Evolutionary conservation across 148 eudicot genomes (phyloP).

Genomic region (Bassia scoparia): DNA sequence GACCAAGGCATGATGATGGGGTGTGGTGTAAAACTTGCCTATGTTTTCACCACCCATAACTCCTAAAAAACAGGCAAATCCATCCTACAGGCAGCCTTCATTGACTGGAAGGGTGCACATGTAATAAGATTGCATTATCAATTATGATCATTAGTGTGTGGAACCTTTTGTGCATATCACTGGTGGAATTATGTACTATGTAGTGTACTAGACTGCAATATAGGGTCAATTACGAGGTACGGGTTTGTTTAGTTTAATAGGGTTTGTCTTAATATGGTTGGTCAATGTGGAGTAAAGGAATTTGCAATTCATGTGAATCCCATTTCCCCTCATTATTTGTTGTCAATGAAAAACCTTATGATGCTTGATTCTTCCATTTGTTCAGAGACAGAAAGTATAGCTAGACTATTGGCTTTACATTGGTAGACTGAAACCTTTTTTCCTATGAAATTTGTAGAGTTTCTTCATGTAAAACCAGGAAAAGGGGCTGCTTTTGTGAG

Average conservation of each 20-base stretch:
- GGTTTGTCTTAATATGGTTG: too few relatives aligned
- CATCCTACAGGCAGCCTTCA: background rate
- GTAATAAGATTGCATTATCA: background rate
- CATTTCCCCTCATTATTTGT: background rate
- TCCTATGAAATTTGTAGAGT: conserved; percentile 43
- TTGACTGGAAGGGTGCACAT: background rate
- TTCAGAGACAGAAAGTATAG: background rate
- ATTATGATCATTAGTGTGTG: background rate
- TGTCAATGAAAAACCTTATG: background rate
- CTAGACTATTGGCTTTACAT: background rate
- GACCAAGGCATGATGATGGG: background rate
- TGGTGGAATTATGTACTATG: background rate
- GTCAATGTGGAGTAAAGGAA: too few relatives aligned
- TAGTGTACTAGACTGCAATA: background rate
- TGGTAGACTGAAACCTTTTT: background rate
- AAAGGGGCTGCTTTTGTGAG: conserved; percentile 99
- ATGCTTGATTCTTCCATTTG: conserved; percentile 9
- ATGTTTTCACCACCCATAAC: background rate
- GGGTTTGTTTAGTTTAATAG: background rate
- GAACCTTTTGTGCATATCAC: background rate
- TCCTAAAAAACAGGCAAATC: background rate
- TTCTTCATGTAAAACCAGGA: conserved; percentile 97
- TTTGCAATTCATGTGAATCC: background rate
- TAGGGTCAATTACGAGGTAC: background rate
- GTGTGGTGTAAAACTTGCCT: background rate